phyloP scores from a whole-genome alignment of 75 land plant species.

The Pinus albicaulis region DNA sequence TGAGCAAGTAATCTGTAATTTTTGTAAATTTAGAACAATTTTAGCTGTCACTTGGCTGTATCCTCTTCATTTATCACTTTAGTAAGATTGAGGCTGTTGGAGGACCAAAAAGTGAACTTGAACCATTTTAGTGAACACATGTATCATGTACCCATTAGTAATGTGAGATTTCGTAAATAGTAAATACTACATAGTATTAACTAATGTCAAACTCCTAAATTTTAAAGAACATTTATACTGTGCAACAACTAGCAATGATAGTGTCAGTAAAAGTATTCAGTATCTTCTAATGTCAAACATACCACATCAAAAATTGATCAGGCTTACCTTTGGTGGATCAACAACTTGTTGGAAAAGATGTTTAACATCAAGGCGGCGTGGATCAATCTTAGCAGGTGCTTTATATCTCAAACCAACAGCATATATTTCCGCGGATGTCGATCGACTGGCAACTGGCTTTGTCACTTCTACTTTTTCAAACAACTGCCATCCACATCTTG shows the following conservation, averaged over 20 bases:
- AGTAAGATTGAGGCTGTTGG: no score
- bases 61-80: no score
- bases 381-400: slow-evolving; percentile 98
- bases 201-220: neutral
- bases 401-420: slow-evolving; percentile 74
- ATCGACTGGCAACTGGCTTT: slow-evolving; percentile 94
- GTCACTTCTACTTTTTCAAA: slow-evolving; percentile 98
- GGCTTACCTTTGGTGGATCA: slow-evolving; percentile 73
- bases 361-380: slow-evolving; percentile 89
- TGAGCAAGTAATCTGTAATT: no score
- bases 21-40: no score
- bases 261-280: neutral
- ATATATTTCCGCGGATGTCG: slow-evolving; percentile 90
- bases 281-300: no score
- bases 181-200: neutral
- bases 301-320: neutral
- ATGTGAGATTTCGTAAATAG: no score
- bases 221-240: neutral
- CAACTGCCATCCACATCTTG: slow-evolving; percentile 39
- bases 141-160: no score
- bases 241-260: slow-evolving; percentile 1
- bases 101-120: neutral
- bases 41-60: no score
- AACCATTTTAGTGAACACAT: no score
- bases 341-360: slow-evolving; percentile 70